phyloP scores from a whole-genome alignment of 2,329 filamentous ascomycete genomes.

The Sphaerulina vaccinii region DNA sequence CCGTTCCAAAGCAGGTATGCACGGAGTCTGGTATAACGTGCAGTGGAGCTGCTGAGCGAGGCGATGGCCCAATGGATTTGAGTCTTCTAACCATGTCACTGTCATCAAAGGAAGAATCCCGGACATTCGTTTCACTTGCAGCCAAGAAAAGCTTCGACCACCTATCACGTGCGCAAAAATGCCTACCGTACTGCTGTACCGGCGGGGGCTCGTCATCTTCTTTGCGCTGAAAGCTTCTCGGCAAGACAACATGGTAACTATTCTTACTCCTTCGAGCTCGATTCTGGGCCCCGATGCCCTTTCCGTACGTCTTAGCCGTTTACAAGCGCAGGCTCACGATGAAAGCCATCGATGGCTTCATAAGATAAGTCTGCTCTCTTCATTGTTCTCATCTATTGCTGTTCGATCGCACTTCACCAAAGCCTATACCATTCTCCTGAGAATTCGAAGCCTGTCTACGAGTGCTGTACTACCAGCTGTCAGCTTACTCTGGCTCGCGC shows the following conservation, averaged over 20 bases:
- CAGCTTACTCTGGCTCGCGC: background rate
- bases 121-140: background rate
- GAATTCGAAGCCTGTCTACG: background rate
- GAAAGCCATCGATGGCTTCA: background rate
- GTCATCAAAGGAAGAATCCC: background rate
- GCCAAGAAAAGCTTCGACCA: background rate
- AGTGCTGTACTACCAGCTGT: background rate
- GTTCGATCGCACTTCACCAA: background rate
- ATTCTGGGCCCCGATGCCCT: constrained; percentile 2
- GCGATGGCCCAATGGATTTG: too few species aligned
- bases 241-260: constrained; percentile 10
- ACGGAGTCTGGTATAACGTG: background rate
- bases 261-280: constrained; percentile 3
- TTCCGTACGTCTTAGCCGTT: constrained; percentile 11
- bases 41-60: too few species aligned
- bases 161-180: background rate
- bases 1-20: background rate
- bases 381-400: background rate
- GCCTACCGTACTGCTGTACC: background rate
- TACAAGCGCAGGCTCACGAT: background rate
- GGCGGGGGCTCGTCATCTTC: constrained; percentile 8
- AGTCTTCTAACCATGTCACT: too few species aligned
- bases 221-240: constrained; percentile 1
- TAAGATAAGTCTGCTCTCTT: constrained; percentile 8
- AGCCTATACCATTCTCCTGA: constrained; percentile 1